Evolutionary conservation across 2,329 filamentous ascomycete species (phyloP), one percentile per base, ranked within the genome.

Genomic region (Colletotrichum orbiculare): DNA sequence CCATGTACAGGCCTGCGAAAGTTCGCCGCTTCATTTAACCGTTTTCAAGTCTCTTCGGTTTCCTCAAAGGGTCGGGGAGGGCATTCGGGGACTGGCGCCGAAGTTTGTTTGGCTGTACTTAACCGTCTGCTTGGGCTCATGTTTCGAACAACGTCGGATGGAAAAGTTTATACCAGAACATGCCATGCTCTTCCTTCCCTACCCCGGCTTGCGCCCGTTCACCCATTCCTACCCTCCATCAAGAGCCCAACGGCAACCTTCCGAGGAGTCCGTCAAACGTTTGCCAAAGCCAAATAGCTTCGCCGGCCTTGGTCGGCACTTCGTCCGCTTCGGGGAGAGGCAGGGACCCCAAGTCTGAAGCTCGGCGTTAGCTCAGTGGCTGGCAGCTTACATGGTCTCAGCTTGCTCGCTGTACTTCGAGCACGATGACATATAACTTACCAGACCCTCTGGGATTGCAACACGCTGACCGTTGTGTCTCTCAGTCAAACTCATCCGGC

Each of bases 401-500:
- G 69, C 67, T 57, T 53, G 49, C 38, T 43, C 25, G 25, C 25
- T 25, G 25, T 25, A 25, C 53, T 12, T 62, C 53, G 45, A 48
- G 33, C 33, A 33, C 13, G n/a, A 11, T 43, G 62, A 64, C 64
- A 66, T 64, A 63, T 54, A 49, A 59, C 12, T 1, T 17, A 13
- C 35, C 12, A 25, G 38, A 17, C 35, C 42, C 53, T 52, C 48
- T 25, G 25, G 3, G 12, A 25, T 17, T 7, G 2, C 1, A 53
- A 1, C 0, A 68, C 71, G 63, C 73, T 75, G 61, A 76, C 69
- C 60, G 61, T 12, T 2, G 11, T n/a, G 34, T 63, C 50, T 64
- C 25, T 11, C 74, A 90, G 88, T 73, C 83, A 86, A 79, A 89
- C 88, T 59, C 76, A 85, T 70, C 83, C 85, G 68, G 83, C 86